Percentiles rank a stretch among this genome's conserved stretches.
These are phyloP conservation scores for Mycena sp. DNA, from an alignment of 1,284 basidiomycete genomes.

Conservation along the genomic window DNA sequence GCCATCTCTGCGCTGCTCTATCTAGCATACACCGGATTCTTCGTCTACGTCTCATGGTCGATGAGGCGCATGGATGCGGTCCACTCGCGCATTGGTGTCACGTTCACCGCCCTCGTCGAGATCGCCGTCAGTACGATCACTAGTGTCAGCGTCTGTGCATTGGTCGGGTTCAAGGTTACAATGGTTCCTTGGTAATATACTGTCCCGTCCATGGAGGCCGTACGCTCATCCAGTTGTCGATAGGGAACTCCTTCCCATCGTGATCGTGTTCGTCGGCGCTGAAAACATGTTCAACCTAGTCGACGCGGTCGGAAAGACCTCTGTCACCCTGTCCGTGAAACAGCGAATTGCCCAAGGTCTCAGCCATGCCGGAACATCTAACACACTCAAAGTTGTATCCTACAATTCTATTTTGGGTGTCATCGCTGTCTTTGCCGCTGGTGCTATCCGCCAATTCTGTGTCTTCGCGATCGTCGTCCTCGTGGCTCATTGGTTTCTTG, in stretches of 20 bases:
- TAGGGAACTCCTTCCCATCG: slow-evolving; percentile 91
- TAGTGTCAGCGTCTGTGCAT: slow-evolving; percentile 89
- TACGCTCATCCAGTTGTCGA: slow-evolving; percentile 8
- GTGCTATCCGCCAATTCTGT: slow-evolving; percentile 93
- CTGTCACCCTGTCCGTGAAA: slow-evolving; percentile 90
- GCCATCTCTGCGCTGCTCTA: slow-evolving; percentile 80
- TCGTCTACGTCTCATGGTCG: slow-evolving; percentile 81
- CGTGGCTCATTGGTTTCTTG: slow-evolving; percentile 95
- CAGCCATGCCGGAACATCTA: slow-evolving; percentile 88
- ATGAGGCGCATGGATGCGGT: slow-evolving; percentile 85
- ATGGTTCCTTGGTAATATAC: slow-evolving; percentile 86
- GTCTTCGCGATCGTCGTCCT: slow-evolving; percentile 94
- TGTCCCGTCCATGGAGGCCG: not conserved
- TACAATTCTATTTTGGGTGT: slow-evolving; percentile 87
- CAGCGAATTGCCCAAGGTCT: slow-evolving; percentile 92
- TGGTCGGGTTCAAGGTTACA: slow-evolving; percentile 85
- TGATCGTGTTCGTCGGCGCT: slow-evolving; percentile 94
- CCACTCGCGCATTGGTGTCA: slow-evolving; percentile 91
- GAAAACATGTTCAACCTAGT: slow-evolving; percentile 98
- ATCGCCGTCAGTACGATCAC: slow-evolving; percentile 93
- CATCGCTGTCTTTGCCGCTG: slow-evolving; percentile 80
- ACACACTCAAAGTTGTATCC: slow-evolving; percentile 90
- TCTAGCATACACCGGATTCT: slow-evolving; percentile 82
- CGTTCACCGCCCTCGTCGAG: slow-evolving; percentile 93
- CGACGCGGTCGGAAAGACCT: slow-evolving; percentile 89